phyloP scores from a whole-genome alignment of 495 filamentous ascomycete species.

The Penicillium nucicola region DNA sequence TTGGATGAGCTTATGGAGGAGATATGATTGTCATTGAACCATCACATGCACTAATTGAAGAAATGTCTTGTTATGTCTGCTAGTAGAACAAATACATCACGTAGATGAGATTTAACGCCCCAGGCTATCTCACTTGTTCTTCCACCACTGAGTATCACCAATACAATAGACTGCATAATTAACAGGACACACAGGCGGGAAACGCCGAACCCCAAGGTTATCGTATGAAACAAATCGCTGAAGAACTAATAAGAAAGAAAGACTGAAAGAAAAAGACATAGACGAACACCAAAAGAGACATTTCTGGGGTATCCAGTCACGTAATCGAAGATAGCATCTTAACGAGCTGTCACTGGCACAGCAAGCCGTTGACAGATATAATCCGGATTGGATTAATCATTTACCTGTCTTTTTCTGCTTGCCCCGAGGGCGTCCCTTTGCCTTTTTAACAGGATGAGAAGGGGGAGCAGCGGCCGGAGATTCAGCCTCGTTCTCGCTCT shows the following conservation, averaged over 20 bases:
- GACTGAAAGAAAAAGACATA: constrained; percentile 17
- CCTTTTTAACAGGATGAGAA: constrained; percentile 15
- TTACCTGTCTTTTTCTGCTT: constrained; percentile 40
- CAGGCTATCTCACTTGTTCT: neutral
- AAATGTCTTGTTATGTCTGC: neutral
- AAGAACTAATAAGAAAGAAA: constrained; percentile 12
- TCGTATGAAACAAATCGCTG: constrained; percentile 26
- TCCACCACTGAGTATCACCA: constrained; percentile 12
- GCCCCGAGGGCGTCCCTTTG: constrained; percentile 37
- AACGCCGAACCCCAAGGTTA: constrained; percentile 21
- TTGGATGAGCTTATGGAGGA: constrained; percentile 85
- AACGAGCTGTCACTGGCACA: constrained; percentile 13
- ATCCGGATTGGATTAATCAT: constrained; percentile 1
- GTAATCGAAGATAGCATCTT: constrained; percentile 17
- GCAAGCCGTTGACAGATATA: neutral
- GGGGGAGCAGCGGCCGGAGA: constrained; percentile 6
- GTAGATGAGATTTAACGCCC: neutral
- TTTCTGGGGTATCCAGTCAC: constrained; percentile 6
- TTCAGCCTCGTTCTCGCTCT: constrained; percentile 28
- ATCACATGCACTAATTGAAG: neutral
- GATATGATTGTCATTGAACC: constrained; percentile 47
- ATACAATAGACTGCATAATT: constrained; percentile 4
- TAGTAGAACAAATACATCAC: neutral
- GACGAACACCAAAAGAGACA: neutral
- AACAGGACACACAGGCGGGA: constrained; percentile 7